Percentiles rank a stretch among this genome's conserved stretches.
phyloP scores from a whole-genome alignment of 2,329 filamentous ascomycete genomes.

The Aspergillus candidus region DNA sequence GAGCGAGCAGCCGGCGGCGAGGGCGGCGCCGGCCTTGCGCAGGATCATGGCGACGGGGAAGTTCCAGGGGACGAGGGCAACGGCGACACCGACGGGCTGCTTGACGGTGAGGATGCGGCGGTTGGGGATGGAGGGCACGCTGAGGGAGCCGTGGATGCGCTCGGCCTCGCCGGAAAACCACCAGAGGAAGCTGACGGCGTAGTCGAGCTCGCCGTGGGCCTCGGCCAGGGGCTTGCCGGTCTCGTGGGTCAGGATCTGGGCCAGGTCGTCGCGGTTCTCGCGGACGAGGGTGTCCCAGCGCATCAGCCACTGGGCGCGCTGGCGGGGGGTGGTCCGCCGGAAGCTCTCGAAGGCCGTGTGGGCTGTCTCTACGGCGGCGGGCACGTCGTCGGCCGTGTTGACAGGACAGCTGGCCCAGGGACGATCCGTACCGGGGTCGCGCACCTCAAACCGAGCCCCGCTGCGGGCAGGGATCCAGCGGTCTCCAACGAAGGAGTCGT shows the following conservation, averaged over 20 bases:
- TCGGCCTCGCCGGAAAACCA: constrained; percentile 59
- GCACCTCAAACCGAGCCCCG: constrained; percentile 46
- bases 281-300: constrained; percentile 62
- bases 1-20: constrained; percentile 70
- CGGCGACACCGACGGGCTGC: constrained; percentile 64
- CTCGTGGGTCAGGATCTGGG: constrained; percentile 57
- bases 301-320: constrained; percentile 56
- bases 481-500: constrained; percentile 48
- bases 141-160: constrained; percentile 57
- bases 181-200: constrained; percentile 49
- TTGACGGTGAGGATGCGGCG: constrained; percentile 66
- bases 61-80: constrained; percentile 67
- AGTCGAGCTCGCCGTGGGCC: constrained; percentile 51
- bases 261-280: constrained; percentile 57
- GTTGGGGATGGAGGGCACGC: constrained; percentile 54
- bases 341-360: constrained; percentile 57
- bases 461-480: constrained; percentile 43
- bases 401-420: constrained; percentile 49
- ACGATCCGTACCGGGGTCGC: constrained; percentile 48
- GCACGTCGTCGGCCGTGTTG: constrained; percentile 53
- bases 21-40: constrained; percentile 60
- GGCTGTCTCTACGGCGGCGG: constrained; percentile 53
- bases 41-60: constrained; percentile 64
- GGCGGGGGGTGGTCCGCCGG: constrained; percentile 54
- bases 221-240: constrained; percentile 55